Evolutionary conservation across 164 flowering plant genomes (phyloP).

Genomic region (Macadamia tetraphylla): DNA sequence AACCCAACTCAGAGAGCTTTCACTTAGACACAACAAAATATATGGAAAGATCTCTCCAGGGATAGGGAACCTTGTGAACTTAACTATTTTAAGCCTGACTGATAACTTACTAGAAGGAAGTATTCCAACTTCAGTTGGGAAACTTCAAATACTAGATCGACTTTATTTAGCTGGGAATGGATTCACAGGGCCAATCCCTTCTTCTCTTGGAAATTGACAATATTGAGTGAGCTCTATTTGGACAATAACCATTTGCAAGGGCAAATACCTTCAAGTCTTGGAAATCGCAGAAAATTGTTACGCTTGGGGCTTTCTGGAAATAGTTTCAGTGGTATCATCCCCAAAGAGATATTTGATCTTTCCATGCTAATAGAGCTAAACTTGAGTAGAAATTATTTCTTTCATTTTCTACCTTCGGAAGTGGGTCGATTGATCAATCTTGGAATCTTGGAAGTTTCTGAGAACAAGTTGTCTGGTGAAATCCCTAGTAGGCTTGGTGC

Average conservation of each 20-base stretch:
- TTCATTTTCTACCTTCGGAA: constrained; percentile 23
- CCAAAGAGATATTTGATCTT: constrained; percentile 15
- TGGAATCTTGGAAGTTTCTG: constrained; percentile 9
- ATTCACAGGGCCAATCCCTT: constrained; percentile 26
- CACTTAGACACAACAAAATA: constrained; percentile 7
- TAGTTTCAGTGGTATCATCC: constrained; percentile 25
- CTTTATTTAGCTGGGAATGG: constrained; percentile 8
- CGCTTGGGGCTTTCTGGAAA: constrained; percentile 18
- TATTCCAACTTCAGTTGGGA: constrained; percentile 23
- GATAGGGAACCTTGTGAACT: constrained; percentile 23
- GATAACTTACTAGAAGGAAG: constrained; percentile 1
- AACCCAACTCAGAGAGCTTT: constrained; percentile 1
- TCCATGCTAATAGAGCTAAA: constrained; percentile 13
- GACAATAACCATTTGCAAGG: constrained; percentile 19
- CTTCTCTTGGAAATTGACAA: constrained; percentile 25
- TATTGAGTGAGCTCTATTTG: constrained; percentile 11
- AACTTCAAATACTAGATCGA: constrained; percentile 14
- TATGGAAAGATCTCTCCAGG: constrained; percentile 27
- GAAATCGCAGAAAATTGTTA: constrained; percentile 12
- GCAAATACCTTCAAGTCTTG: constrained; percentile 27
- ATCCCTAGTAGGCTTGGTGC: constrained; percentile 20
- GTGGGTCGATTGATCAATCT: constrained; percentile 23
- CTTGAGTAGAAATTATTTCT: constrained; percentile 19
- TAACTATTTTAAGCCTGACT: constrained; percentile 9
- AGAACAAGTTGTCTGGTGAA: constrained; percentile 26